phyloP scores from a whole-genome alignment of 2,329 filamentous ascomycete species.

The Hirsutella minnesotensis region DNA sequence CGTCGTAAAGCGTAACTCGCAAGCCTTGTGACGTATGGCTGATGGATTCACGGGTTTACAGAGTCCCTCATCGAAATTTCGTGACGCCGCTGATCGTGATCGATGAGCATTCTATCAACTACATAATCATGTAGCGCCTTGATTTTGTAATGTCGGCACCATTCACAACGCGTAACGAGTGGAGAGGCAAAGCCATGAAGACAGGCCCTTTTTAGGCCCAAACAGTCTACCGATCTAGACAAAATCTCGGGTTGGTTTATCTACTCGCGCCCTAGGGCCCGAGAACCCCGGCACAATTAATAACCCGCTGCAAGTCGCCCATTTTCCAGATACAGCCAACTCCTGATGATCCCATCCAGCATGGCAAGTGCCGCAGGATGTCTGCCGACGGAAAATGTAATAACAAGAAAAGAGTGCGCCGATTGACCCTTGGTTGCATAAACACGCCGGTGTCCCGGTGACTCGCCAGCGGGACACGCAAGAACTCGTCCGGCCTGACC shows the following conservation, averaged over 20 bases:
- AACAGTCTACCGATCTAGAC: constrained; percentile 1
- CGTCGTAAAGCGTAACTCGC: no score
- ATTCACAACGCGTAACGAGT: no score
- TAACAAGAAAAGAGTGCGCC: not conserved
- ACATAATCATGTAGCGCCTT: no score
- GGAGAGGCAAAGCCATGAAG: no score
- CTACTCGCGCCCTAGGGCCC: not conserved
- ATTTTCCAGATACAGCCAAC: constrained; percentile 7
- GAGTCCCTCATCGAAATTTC: no score
- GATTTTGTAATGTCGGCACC: no score
- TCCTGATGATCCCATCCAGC: constrained; percentile 7
- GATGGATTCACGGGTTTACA: no score
- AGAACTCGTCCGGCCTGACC: not conserved
- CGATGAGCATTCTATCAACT: no score
- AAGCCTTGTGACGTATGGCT: no score
- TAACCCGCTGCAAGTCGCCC: constrained; percentile 2
- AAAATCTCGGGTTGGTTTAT: not conserved
- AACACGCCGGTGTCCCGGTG: constrained; percentile 2
- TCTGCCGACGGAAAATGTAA: not conserved
- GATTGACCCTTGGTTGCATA: not conserved
- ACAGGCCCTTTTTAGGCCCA: not conserved
- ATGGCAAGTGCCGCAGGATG: constrained; percentile 1
- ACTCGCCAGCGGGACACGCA: constrained; percentile 6
- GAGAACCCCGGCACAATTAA: constrained; percentile 2
- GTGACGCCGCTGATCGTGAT: no score